phyloP scores from a whole-genome alignment of 2,329 filamentous ascomycete species.

The Venturia asperata region DNA sequence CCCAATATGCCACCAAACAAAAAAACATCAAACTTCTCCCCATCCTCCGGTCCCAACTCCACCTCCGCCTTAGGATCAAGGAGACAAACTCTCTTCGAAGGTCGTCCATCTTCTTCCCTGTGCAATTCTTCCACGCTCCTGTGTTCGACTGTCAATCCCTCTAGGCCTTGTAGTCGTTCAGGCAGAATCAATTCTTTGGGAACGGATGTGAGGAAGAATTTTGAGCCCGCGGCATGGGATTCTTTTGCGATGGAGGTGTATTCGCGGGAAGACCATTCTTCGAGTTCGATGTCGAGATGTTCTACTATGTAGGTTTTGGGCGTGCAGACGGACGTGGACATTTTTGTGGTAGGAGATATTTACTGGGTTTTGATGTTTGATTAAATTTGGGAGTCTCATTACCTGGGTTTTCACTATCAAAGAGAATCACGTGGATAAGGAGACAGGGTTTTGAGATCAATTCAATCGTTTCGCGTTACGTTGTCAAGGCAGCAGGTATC shows the following conservation, averaged over 20 bases:
- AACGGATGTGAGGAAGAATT: slow-evolving; percentile 77
- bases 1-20: slow-evolving; percentile 94
- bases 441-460: neutral
- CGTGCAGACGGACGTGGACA: neutral
- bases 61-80: slow-evolving; percentile 77
- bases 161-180: slow-evolving; percentile 49
- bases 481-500: too few species aligned
- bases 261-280: slow-evolving; percentile 88
- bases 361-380: too few species aligned
- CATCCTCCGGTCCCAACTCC: slow-evolving; percentile 79
- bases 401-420: too few species aligned
- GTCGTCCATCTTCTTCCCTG: slow-evolving; percentile 43
- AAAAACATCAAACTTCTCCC: slow-evolving; percentile 77
- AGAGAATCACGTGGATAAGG: neutral
- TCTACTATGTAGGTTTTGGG: slow-evolving; percentile 83
- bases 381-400: too few species aligned
- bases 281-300: slow-evolving; percentile 91
- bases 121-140: slow-evolving; percentile 74
- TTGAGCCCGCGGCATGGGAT: slow-evolving; percentile 57
- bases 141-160: slow-evolving; percentile 64
- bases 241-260: slow-evolving; percentile 83
- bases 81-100: slow-evolving; percentile 72
- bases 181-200: slow-evolving; percentile 57
- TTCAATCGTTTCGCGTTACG: too few species aligned
- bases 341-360: neutral